phyloP scores from a whole-genome alignment of 2,329 filamentous ascomycete genomes.

The Fusarium agapanthi region DNA sequence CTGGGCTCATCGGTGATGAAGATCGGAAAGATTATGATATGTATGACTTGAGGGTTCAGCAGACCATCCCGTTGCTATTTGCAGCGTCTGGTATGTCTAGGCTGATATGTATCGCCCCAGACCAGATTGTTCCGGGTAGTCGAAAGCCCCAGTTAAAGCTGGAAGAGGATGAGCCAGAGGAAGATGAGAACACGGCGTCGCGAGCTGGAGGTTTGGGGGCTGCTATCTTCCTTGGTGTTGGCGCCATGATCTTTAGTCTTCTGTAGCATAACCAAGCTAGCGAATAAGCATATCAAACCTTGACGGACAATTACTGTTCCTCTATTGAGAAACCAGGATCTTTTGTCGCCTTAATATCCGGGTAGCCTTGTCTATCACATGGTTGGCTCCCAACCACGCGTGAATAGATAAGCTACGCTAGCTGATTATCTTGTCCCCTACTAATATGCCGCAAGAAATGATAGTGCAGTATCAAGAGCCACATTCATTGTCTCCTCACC shows the following conservation, averaged over 20 bases:
- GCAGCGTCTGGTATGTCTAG: not conserved
- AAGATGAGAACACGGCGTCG: not conserved
- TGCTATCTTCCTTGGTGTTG: not conserved
- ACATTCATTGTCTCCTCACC: not conserved
- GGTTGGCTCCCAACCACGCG: not conserved
- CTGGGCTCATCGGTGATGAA: not conserved
- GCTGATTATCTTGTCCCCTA: rapidly evolving
- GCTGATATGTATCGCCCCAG: not conserved
- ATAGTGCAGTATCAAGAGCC: not conserved
- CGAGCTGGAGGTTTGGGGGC: not conserved
- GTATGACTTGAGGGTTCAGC: not conserved
- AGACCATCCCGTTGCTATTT: not conserved
- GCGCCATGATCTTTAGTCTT: not conserved
- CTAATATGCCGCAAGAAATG: rapidly evolving
- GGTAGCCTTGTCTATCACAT: not conserved
- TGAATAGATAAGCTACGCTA: not conserved
- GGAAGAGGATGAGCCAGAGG: not conserved
- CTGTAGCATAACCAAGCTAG: not conserved
- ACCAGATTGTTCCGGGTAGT: not conserved
- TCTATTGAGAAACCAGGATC: not conserved
- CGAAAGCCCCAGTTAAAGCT: not conserved
- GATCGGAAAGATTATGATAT: not conserved
- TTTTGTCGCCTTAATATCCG: not conserved
- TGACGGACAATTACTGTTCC: not conserved
- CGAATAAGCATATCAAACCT: not conserved